Conservation (phyloP, 73 alveolate genomes). For the Diophrys appendiculata region DNA sequence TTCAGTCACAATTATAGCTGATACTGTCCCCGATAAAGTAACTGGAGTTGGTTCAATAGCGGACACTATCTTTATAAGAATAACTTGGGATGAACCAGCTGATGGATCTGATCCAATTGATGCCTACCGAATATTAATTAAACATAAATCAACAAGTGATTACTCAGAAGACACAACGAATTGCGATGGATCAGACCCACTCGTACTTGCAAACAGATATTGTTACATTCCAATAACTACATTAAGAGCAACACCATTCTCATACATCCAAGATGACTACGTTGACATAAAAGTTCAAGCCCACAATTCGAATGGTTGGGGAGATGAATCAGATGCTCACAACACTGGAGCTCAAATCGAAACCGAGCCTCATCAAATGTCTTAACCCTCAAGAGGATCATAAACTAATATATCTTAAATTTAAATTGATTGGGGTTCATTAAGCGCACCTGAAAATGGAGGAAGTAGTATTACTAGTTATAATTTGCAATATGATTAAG, state of each 20-base stretch:
- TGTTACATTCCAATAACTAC: constrained; percentile 42
- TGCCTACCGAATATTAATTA: constrained; percentile 10
- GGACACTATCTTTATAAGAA: constrained; percentile 11
- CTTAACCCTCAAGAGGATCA: constrained; percentile 11
- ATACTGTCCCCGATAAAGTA: constrained; percentile 16
- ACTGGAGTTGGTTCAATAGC: constrained; percentile 7
- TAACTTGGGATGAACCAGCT: constrained; percentile 47
- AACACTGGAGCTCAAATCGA: constrained; percentile 20
- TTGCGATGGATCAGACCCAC: constrained; percentile 26
- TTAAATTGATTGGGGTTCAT: constrained; percentile 28
- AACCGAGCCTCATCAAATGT: constrained; percentile 30
- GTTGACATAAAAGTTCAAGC: constrained; percentile 25
- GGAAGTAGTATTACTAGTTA: constrained; percentile 14
- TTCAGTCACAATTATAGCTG: constrained; percentile 8
- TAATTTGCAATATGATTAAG: constrained; percentile 24
- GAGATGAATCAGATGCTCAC: not conserved
- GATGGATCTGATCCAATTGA: constrained; percentile 17
- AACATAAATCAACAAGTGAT: constrained; percentile 8
- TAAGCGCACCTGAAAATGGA: constrained; percentile 3
- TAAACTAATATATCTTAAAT: constrained; percentile 13
- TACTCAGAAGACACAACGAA: constrained; percentile 33
- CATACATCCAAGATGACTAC: not conserved
- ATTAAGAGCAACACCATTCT: not conserved
- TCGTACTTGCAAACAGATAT: not conserved
- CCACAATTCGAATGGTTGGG: constrained; percentile 49